These are phyloP conservation scores for Zygosaccharomyces kombuchaensis DNA, from an alignment of 805 yeast genomes.

Conservation along the genomic window DNA sequence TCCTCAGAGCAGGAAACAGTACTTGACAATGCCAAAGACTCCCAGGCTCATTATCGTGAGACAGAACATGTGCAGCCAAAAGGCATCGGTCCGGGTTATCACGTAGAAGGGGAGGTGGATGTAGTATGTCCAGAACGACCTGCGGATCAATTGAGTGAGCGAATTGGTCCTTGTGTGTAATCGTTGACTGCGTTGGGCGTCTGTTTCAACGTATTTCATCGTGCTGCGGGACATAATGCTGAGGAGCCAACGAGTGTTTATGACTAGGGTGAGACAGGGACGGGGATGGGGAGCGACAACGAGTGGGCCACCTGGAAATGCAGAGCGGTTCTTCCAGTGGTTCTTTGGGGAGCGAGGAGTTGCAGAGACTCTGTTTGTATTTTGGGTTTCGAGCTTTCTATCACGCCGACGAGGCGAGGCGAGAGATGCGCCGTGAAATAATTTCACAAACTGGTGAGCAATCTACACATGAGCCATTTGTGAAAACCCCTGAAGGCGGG, in stretches of 20 bases:
- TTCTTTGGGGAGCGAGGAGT: too few relatives aligned
- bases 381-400: not conserved
- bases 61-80: constrained; percentile 38
- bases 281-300: not conserved
- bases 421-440: not conserved
- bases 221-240: constrained; percentile 1
- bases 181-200: constrained; percentile 7
- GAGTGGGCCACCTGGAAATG: not conserved
- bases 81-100: constrained; percentile 42
- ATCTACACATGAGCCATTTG: not conserved
- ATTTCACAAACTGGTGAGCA: not conserved
- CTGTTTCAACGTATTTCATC: constrained; percentile 16
- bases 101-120: constrained; percentile 43
- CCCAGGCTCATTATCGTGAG: constrained; percentile 37
- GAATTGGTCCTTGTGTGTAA: not conserved
- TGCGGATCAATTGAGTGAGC: not conserved
- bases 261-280: not conserved
- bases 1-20: constrained; percentile 19
- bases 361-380: not conserved
- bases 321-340: too few relatives aligned
- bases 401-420: not conserved
- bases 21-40: constrained; percentile 38
- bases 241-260: not conserved
- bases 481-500: not conserved
- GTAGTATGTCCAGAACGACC: constrained; percentile 42